Percentiles rank a stretch among this genome's conserved stretches.
phyloP scores from a whole-genome alignment of 78 protist species.

The Dictyostelium capitatum region DNA sequence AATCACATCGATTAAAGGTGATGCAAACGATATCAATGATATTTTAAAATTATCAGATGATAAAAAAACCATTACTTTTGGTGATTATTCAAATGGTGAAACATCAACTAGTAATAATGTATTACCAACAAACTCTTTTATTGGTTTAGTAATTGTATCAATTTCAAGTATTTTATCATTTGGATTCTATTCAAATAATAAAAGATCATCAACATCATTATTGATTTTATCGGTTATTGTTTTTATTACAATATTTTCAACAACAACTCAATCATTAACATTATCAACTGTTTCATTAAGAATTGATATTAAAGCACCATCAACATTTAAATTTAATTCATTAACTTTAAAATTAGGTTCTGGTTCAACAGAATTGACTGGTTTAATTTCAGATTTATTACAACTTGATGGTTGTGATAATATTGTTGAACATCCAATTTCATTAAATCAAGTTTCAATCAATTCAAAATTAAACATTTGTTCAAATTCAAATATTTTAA shows the following conservation, averaged over 20 bases:
- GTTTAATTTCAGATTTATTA: neutral
- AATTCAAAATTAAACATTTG: neutral
- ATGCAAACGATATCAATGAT: neutral
- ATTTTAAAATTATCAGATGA: neutral
- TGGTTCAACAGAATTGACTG: neutral
- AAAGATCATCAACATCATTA: neutral
- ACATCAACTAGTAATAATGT: neutral
- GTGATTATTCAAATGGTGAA: constrained; percentile 4
- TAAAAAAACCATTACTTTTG: neutral
- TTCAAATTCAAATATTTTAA: neutral
- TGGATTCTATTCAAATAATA: neutral
- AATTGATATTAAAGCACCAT: constrained; percentile 20
- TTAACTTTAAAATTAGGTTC: constrained; percentile 1
- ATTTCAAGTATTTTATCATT: neutral
- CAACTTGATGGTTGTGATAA: neutral
- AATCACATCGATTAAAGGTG: neutral
- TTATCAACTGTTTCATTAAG: constrained; percentile 6
- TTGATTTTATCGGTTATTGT: neutral
- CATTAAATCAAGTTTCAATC: neutral
- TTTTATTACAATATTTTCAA: neutral
- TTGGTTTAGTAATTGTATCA: neutral
- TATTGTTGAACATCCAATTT: neutral
- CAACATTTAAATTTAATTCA: constrained; percentile 12
- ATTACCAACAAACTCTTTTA: neutral
- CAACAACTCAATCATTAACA: neutral